Evolutionary conservation across 257 asterid species (phyloP).

Genomic region (Haberlea rhodopensis): DNA sequence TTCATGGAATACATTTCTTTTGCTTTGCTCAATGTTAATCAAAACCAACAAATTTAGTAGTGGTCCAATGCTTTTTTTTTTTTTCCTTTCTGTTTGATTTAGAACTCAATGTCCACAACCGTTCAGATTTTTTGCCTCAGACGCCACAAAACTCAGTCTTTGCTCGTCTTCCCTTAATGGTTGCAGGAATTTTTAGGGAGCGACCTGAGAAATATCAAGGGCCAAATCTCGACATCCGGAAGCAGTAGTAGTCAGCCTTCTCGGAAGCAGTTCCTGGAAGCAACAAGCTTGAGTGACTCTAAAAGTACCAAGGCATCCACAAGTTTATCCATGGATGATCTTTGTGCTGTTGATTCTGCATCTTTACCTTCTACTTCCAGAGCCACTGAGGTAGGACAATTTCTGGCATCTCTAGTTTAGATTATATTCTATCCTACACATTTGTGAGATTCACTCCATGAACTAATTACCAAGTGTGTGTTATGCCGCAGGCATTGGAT

Average conservation of each 20-base stretch:
- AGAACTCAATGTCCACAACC: too few species aligned
- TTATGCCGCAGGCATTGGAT: conserved; percentile 28
- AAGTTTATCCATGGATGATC: too few species aligned
- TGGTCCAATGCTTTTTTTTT: neutral
- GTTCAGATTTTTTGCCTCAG: neutral
- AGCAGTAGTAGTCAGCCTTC: conserved; percentile 52
- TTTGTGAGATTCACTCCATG: too few species aligned
- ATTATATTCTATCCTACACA: too few species aligned
- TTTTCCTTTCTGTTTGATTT: neutral
- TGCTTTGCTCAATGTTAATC: too few species aligned
- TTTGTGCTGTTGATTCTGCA: too few species aligned
- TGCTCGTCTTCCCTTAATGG: too few species aligned
- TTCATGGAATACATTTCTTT: too few species aligned
- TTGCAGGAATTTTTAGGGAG: conserved; percentile 56
- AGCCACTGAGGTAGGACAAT: conserved; percentile 50
- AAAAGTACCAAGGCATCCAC: too few species aligned
- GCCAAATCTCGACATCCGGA: conserved; percentile 49
- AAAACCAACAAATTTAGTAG: too few species aligned
- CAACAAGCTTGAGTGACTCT: too few species aligned
- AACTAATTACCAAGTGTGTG: conserved; percentile 28
- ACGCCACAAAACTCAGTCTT: neutral
- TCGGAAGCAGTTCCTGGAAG: conserved; percentile 64
- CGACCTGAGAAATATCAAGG: conserved; percentile 59
- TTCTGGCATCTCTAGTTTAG: too few species aligned
- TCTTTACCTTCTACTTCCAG: conserved; percentile 59